Evolutionary conservation across 2,329 filamentous ascomycete genomes (phyloP), one percentile per base, ranked within the genome.

Genomic region (Pseudonectria buxi): DNA sequence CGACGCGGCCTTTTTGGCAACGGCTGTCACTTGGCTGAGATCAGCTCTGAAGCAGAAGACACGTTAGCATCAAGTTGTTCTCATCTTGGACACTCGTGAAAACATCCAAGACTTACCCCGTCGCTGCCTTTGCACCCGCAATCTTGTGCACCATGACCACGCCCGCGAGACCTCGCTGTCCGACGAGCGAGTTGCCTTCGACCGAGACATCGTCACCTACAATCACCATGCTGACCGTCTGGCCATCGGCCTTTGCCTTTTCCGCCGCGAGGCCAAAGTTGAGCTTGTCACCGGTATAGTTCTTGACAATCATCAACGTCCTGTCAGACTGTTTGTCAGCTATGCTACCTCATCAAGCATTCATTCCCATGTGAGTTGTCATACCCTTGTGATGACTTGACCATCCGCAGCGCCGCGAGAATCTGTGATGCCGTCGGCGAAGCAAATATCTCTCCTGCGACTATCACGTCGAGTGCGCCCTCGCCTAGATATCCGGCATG

Each of bases 261-360:
- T 55, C 53, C 4, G 52, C 52, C 3, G 53, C 52, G 12, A 55
- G 33, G 4, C 51, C 50, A 33, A 55, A 53, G 39, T 53, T 53
- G 31, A 53, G 46, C 31, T 53, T 52, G 30, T 53, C 50, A 14
- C 50, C 50, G 1, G 50, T 53, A 33, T 53, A 53, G 33, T 53
- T 53, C 27, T 53, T 53, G 25, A 53, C 49, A 22, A 52, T 53
- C 22, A 53, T 28, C 35, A 51, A 16, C 3, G 46, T 40, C 12
- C 48, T 49, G 11, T 5, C 2, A 3, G n/a, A 6, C 22, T 14
- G 3, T 16, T 10, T 30, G 28, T 30, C 11, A 30, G 28, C 7
- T 14, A 28, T 12, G 32, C 43, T 25, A 47, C 34, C 22, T 22
- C 9, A 12, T 4, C 18, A 3, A 14, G n/a, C 12, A 29, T 10